Conservation (phyloP, 2,329 filamentous ascomycete genomes). For the Thielaviopsis euricoi region DNA sequence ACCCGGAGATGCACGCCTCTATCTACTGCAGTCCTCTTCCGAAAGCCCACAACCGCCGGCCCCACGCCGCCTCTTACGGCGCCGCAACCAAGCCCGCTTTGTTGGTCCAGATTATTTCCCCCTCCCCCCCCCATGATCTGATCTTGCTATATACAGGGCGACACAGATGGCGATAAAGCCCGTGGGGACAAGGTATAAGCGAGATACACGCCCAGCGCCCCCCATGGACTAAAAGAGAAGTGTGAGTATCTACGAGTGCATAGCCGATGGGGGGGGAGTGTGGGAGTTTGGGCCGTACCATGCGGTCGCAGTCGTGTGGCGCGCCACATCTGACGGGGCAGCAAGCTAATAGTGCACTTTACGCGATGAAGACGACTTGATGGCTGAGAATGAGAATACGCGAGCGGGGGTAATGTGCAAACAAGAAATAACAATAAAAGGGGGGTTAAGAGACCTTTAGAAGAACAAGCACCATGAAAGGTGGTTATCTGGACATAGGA, state of each 20-base stretch:
- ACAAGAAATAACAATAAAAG: no score
- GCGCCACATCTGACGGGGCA: not conserved
- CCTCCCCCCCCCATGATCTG: not conserved
- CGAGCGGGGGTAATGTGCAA: no score
- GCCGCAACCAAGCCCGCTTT: not conserved
- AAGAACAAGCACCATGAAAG: no score
- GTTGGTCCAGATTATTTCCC: not conserved
- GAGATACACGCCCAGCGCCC: not conserved
- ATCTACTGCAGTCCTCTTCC: not conserved
- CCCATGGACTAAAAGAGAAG: not conserved
- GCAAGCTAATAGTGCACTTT: no score
- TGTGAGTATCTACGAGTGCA: not conserved
- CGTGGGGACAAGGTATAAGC: not conserved
- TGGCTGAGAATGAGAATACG: no score
- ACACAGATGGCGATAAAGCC: not conserved
- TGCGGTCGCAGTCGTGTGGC: not conserved
- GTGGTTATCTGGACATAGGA: not conserved
- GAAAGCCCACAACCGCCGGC: not conserved
- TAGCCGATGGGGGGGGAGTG: not conserved
- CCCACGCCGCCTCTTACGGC: not conserved
- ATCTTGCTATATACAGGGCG: not conserved
- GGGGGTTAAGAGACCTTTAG: no score
- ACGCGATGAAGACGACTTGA: not conserved
- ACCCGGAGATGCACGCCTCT: not conserved
- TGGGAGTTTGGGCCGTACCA: not conserved